A percentile compares a stretch with the other conserved stretches of the same genome.
Conservation (phyloP, 371 early-diverging fungal species). For the Mortierella sp. region DNA sequence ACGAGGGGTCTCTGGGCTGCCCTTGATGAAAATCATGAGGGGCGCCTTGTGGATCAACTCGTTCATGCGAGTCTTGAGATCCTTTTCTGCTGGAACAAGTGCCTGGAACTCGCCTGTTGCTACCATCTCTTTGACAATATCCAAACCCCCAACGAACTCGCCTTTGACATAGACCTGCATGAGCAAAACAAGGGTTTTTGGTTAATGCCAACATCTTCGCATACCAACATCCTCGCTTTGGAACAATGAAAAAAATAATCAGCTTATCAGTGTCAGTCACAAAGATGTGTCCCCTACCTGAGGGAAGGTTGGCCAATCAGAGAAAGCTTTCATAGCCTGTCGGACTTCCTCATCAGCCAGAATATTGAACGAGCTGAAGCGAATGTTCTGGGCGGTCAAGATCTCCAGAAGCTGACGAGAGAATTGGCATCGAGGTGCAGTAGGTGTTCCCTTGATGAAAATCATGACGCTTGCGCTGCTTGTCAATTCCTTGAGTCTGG, state of each 20-base stretch:
- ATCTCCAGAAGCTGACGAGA: conserved; percentile 79
- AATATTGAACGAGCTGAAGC: conserved; percentile 91
- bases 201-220: neutral
- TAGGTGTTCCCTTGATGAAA: conserved; percentile 96
- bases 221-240: neutral
- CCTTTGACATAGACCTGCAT: conserved; percentile 81
- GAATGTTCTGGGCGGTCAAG: conserved; percentile 74
- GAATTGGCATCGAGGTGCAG: conserved; percentile 81
- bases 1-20: conserved; percentile 84
- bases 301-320: conserved; percentile 95
- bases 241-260: neutral
- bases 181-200: neutral
- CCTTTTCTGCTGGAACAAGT: conserved; percentile 78
- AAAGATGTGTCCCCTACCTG: conserved; percentile 58
- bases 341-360: conserved; percentile 90
- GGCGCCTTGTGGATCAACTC: conserved; percentile 75
- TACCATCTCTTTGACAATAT: conserved; percentile 90
- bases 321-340: conserved; percentile 88
- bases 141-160: conserved; percentile 91
- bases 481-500: conserved; percentile 77
- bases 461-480: conserved; percentile 84
- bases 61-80: conserved; percentile 77
- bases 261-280: no score
- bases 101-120: conserved; percentile 82
- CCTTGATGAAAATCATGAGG: conserved; percentile 97